Evolutionary conservation across 371 early-diverging fungal species (phyloP), one percentile per base, ranked within the genome.

Genomic region (Mortierella sp.): DNA sequence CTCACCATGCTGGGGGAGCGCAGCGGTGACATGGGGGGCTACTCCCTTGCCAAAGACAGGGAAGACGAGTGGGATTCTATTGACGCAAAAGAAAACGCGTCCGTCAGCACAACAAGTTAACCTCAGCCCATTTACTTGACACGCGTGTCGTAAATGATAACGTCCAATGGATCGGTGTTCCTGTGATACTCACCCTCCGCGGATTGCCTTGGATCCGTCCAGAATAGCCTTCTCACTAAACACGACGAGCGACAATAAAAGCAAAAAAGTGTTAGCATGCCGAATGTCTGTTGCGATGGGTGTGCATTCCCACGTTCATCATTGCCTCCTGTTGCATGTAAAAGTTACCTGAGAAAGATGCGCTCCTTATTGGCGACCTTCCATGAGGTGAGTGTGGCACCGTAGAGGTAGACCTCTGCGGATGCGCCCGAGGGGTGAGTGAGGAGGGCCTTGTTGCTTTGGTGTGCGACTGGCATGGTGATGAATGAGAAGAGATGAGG

Each of bases 361-460:
- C 92, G 90, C 78, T 97, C 97, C 52, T 84, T 77, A 65, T 91
- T 94, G 55, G 90, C 83, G 47, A 90, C 91, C 48, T 86, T 91
- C 96, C 97, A 97, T 60, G 93, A 93, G 21, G 95, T 96, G 34
- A 97, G 90, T 14, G 97, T 96, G 38, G 96, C 95, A 47, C 97
- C 96, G 81, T 85, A 94, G 72, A 92, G 90, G 72, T 94, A 89
- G 50, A 97, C 85, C 73, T 92, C 90, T 11, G 90, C 92, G 16
- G 88, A 88, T 24, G 92, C 81, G 45, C 92, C 92, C 11, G 79
- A 76, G 31, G 72, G 91, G 79, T 93, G 92, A 28, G 76, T 75
- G 50, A 87, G 82, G 34, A 78, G 9, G 42, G 70, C 63, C 71
- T 77, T 77, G 75, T 77, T 47, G 63, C 58, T 70, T 47, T 86